These are phyloP conservation scores for Bombardia bombarda DNA, from an alignment of 495 filamentous ascomycete species.

Conservation along the genomic window DNA sequence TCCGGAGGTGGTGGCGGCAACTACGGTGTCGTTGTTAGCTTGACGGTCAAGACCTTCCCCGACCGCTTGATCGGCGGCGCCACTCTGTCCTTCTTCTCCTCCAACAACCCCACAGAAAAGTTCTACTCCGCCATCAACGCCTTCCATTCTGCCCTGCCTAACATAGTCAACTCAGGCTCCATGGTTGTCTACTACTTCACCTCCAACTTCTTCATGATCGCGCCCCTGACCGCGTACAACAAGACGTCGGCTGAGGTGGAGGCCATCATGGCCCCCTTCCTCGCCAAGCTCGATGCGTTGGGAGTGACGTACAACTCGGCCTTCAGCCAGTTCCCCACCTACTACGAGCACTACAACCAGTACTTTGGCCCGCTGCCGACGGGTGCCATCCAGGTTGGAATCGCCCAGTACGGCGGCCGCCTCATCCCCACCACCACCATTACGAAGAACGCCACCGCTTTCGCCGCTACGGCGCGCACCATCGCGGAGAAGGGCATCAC, in stretches of 20 bases:
- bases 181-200: slow-evolving; percentile 42
- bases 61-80: slow-evolving; percentile 24
- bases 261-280: slow-evolving; percentile 26
- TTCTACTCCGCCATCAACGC: slow-evolving; percentile 32
- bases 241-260: slow-evolving; percentile 26
- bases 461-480: slow-evolving; percentile 30
- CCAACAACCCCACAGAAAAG: slow-evolving; percentile 26
- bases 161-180: slow-evolving; percentile 17
- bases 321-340: slow-evolving; percentile 29
- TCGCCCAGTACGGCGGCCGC: slow-evolving; percentile 50
- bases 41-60: slow-evolving; percentile 36
- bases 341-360: slow-evolving; percentile 37
- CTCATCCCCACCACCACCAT: slow-evolving; percentile 50
- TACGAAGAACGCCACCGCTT: slow-evolving; percentile 14
- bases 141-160: slow-evolving; percentile 17
- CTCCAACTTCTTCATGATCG: slow-evolving; percentile 37
- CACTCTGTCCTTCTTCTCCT: slow-evolving; percentile 20
- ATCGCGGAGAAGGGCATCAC: slow-evolving; percentile 34
- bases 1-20: slow-evolving; percentile 48
- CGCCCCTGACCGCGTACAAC: slow-evolving; percentile 30
- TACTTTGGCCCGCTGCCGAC: slow-evolving; percentile 35
- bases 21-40: slow-evolving; percentile 38
- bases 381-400: slow-evolving; percentile 36
- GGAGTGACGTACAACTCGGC: slow-evolving; percentile 18
- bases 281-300: slow-evolving; percentile 21